phyloP scores from a whole-genome alignment of 768 basidiomycete species.

The Mycena galericulata region DNA sequence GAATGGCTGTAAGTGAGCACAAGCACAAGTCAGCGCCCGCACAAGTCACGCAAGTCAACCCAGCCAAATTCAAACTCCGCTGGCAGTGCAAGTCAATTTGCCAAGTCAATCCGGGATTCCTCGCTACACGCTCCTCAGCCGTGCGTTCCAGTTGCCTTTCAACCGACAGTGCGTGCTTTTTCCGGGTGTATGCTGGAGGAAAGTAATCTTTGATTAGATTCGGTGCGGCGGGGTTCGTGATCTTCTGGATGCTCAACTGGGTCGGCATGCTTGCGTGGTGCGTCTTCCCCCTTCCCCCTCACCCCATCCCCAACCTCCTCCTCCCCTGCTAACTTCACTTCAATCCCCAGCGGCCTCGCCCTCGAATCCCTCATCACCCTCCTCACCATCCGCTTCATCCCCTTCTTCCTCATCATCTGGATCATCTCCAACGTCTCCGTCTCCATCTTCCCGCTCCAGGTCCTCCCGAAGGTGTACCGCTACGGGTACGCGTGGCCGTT shows the following conservation, averaged over 20 bases:
- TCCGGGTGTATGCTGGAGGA: background rate
- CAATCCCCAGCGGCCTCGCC: slow-evolving; percentile 66
- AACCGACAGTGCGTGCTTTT: slow-evolving; percentile 52
- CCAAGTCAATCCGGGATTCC: no score
- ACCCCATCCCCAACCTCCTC: background rate
- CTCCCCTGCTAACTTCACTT: background rate
- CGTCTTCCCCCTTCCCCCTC: slow-evolving; percentile 38
- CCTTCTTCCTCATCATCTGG: slow-evolving; percentile 74
- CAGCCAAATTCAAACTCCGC: no score
- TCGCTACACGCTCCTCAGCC: slow-evolving; percentile 66
- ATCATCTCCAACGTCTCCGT: slow-evolving; percentile 75
- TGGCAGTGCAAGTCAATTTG: no score
- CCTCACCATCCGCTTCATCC: slow-evolving; percentile 62
- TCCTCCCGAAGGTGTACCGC: slow-evolving; percentile 67
- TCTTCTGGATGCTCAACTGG: slow-evolving; percentile 79
- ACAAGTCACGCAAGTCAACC: no score
- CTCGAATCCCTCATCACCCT: slow-evolving; percentile 70
- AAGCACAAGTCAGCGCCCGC: no score
- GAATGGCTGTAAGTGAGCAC: no score
- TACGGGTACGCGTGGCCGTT: slow-evolving; percentile 82
- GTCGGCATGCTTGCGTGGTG: slow-evolving; percentile 67
- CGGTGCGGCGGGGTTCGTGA: slow-evolving; percentile 64
- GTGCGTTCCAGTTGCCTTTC: slow-evolving; percentile 72
- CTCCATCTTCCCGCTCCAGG: slow-evolving; percentile 65
- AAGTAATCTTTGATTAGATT: slow-evolving; percentile 47